A percentile compares a stretch with the other conserved stretches of the same genome.
Evolutionary conservation across 2,329 filamentous ascomycete species (phyloP).

Genomic region (Dactylella cylindrospora): DNA sequence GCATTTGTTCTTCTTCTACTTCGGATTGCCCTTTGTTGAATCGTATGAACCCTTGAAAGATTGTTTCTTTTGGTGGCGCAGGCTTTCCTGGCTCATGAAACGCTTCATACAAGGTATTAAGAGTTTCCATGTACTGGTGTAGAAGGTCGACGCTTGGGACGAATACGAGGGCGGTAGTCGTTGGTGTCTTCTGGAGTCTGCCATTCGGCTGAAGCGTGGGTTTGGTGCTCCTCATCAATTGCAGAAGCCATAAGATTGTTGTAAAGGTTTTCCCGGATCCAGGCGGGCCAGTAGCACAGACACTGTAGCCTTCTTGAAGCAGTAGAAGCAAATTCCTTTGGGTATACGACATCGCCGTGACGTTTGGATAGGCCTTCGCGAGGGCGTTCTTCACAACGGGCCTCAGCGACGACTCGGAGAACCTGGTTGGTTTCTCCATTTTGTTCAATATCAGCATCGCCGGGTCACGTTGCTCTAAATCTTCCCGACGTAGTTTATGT

Average conservation of each 20-base stretch:
- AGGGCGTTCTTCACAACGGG: slow-evolving; percentile 46
- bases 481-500: slow-evolving; percentile 36
- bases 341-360: slow-evolving; percentile 36
- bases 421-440: slow-evolving; percentile 20
- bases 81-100: slow-evolving; percentile 16
- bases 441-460: slow-evolving; percentile 12
- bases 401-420: slow-evolving; percentile 41
- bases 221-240: slow-evolving; percentile 36
- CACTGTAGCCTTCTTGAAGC: slow-evolving; percentile 45
- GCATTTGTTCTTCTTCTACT: slow-evolving; percentile 33
- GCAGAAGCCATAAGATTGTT: slow-evolving; percentile 46
- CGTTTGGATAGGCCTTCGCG: slow-evolving; percentile 46
- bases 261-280: slow-evolving; percentile 48
- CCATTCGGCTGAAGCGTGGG: slow-evolving; percentile 5
- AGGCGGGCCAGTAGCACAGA: slow-evolving; percentile 45
- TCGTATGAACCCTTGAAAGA: slow-evolving; percentile 43
- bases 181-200: slow-evolving; percentile 24
- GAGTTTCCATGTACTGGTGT: slow-evolving; percentile 20
- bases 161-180: slow-evolving; percentile 46
- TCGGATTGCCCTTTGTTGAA: slow-evolving; percentile 4
- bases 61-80: slow-evolving; percentile 19
- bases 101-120: slow-evolving; percentile 12
- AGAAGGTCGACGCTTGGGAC: slow-evolving; percentile 47
- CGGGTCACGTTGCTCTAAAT: slow-evolving; percentile 29
- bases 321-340: slow-evolving; percentile 46